Evolutionary conservation across 805 yeast species (phyloP).

Genomic region (Candida hungchunana): DNA sequence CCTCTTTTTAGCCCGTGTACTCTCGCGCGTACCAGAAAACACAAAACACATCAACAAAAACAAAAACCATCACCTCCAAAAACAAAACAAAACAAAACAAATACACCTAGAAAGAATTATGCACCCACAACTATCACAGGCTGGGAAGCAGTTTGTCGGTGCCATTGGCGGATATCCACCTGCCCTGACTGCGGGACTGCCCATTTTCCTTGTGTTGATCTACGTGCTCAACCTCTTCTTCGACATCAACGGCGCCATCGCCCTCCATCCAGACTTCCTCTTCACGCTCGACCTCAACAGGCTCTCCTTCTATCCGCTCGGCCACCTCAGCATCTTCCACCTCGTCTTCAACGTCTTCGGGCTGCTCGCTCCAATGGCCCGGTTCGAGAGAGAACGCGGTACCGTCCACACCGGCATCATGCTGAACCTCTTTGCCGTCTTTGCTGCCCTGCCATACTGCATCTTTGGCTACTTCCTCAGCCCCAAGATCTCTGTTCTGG

Average conservation of each 20-base stretch:
- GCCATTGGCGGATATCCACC: slow-evolving; percentile 38
- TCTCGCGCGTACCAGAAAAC: no score
- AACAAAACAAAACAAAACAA: no score
- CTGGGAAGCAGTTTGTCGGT: no score
- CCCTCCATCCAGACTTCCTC: slow-evolving; percentile 54
- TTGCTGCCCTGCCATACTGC: slow-evolving; percentile 44
- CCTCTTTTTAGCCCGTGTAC: no score
- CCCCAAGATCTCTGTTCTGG: slow-evolving; percentile 53
- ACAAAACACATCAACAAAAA: no score
- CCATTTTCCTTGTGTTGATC: slow-evolving; percentile 48
- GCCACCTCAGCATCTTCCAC: slow-evolving; percentile 60
- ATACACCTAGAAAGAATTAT: no score
- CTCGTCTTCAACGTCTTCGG: slow-evolving; percentile 55
- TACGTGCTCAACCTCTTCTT: slow-evolving; percentile 32
- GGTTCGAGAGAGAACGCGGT: slow-evolving; percentile 71
- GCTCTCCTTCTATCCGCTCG: slow-evolving; percentile 64
- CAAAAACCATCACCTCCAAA: no score
- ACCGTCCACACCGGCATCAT: slow-evolving; percentile 84
- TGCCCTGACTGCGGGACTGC: slow-evolving; percentile 59
- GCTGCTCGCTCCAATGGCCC: slow-evolving; percentile 53
- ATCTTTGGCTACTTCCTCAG: slow-evolving; percentile 36
- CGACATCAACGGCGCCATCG: slow-evolving; percentile 35
- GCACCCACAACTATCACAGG: no score
- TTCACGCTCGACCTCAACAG: slow-evolving; percentile 36
- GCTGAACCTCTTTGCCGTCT: slow-evolving; percentile 64